These are phyloP conservation scores for Candida frijolesensis DNA, from an alignment of 1,139 yeast genomes.

Conservation along the genomic window DNA sequence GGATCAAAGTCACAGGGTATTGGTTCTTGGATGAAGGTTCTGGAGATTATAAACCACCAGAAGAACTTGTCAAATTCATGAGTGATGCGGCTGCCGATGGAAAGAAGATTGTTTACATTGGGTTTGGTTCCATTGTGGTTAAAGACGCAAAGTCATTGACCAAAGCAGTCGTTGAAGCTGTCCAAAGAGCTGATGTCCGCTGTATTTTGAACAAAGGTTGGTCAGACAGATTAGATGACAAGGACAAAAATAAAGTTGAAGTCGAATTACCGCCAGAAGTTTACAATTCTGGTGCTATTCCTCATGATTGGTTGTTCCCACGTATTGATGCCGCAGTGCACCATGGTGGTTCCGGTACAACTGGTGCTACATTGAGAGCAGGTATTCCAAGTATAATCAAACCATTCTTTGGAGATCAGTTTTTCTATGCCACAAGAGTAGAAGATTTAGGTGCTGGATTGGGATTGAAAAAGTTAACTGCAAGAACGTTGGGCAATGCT, in stretches of 20 bases:
- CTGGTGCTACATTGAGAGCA: conserved; percentile 86
- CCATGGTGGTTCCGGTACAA: conserved; percentile 97
- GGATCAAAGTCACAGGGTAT: conserved; percentile 94
- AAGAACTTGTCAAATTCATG: conserved; percentile 61
- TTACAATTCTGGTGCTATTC: conserved; percentile 69
- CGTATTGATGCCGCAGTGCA: conserved; percentile 92
- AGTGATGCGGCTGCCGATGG: conserved; percentile 57
- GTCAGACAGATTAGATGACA: conserved; percentile 68
- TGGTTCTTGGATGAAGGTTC: conserved; percentile 87
- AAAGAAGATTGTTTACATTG: conserved; percentile 83
- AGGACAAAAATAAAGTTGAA: conserved; percentile 34
- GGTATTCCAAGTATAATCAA: conserved; percentile 90
- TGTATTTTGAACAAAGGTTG: conserved; percentile 93
- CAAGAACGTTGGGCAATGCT: conserved; percentile 64
- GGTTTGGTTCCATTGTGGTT: conserved; percentile 95
- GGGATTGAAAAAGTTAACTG: conserved; percentile 66
- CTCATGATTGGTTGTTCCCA: conserved; percentile 95
- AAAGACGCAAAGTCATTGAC: conserved; percentile 79
- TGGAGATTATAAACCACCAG: conserved; percentile 64
- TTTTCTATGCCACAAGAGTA: conserved; percentile 82
- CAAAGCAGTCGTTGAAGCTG: conserved; percentile 76
- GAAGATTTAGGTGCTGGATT: conserved; percentile 93
- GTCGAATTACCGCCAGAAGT: conserved; percentile 69
- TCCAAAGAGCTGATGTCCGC: conserved; percentile 73
- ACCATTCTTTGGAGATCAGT: conserved; percentile 97